These are phyloP conservation scores for Venturia oleaginea DNA, from an alignment of 2,329 filamentous ascomycete genomes.

Conservation along the genomic window DNA sequence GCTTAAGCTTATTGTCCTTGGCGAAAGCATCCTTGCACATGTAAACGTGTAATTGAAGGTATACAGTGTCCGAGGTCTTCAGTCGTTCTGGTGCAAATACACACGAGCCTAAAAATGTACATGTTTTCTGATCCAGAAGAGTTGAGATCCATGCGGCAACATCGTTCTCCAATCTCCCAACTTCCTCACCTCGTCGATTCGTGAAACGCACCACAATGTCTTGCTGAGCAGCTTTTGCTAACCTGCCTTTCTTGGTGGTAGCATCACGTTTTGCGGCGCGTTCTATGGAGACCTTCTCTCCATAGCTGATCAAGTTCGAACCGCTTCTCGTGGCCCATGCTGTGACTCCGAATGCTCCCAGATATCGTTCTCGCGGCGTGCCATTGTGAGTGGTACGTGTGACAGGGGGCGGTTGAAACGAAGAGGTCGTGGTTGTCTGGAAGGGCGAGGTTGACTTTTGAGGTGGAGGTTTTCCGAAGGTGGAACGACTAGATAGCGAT, in stretches of 20 bases:
- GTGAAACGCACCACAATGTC: slow-evolving; percentile 92
- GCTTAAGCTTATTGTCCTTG: slow-evolving; percentile 49
- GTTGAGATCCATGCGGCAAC: slow-evolving; percentile 86
- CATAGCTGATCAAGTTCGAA: slow-evolving; percentile 62
- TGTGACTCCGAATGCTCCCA: slow-evolving; percentile 84
- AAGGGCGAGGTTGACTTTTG: slow-evolving; percentile 2
- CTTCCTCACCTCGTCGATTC: slow-evolving; percentile 65
- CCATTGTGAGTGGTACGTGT: slow-evolving; percentile 20
- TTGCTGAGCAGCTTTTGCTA: slow-evolving; percentile 42
- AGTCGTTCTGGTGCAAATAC: slow-evolving; percentile 82
- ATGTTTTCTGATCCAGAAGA: slow-evolving; percentile 81
- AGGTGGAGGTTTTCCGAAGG: not conserved
- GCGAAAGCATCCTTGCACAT: slow-evolving; percentile 68
- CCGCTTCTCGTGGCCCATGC: slow-evolving; percentile 90
- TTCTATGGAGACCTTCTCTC: slow-evolving; percentile 78
- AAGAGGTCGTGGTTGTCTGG: slow-evolving; percentile 16
- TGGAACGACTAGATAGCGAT: not conserved
- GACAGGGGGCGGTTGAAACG: slow-evolving; percentile 9
- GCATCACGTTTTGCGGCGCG: slow-evolving; percentile 62
- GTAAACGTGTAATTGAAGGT: slow-evolving; percentile 74
- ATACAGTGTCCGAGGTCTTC: slow-evolving; percentile 88
- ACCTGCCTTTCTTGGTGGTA: slow-evolving; percentile 34
- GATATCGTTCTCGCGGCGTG: slow-evolving; percentile 59
- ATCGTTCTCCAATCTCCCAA: slow-evolving; percentile 81
- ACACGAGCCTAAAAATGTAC: slow-evolving; percentile 76